Conservation (phyloP, 2,329 filamentous ascomycete genomes). For the Mariannaea sp. region DNA sequence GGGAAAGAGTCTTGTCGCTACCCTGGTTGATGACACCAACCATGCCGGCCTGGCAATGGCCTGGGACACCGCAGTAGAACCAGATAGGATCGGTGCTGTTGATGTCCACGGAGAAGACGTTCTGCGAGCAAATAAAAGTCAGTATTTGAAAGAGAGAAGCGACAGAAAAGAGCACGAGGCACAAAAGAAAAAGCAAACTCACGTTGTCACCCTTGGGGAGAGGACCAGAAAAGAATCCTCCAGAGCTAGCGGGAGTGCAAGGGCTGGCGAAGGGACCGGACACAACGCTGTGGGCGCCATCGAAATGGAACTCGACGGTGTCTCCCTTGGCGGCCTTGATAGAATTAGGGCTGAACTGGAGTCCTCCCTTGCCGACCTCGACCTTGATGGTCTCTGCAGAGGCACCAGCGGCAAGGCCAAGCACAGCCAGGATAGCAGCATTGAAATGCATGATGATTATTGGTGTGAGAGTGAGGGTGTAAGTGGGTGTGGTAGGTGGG, state of each 20-base stretch:
- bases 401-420: neutral
- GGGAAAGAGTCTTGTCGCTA: constrained; percentile 23
- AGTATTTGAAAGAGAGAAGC: neutral
- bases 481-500: too few relatives aligned
- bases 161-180: too few relatives aligned
- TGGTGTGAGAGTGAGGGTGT: neutral
- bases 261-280: constrained; percentile 54
- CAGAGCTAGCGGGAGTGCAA: constrained; percentile 46
- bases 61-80: constrained; percentile 38
- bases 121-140: neutral
- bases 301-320: constrained; percentile 59
- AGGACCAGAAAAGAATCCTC: constrained; percentile 27
- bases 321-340: constrained; percentile 52
- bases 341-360: constrained; percentile 51
- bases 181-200: too few relatives aligned
- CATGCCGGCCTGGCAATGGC: constrained; percentile 42
- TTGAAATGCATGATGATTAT: constrained; percentile 1
- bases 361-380: constrained; percentile 50
- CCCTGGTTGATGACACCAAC: constrained; percentile 39
- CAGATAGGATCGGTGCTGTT: constrained; percentile 39
- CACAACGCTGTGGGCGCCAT: constrained; percentile 55
- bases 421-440: neutral
- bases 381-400: constrained; percentile 31
- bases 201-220: constrained; percentile 14
- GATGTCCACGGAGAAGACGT: constrained; percentile 35